Percentiles rank a stretch among this genome's conserved stretches.
These are phyloP conservation scores for Paspalum vaginatum DNA, from an alignment of 176 grass and related monocot genomes.

Conservation along the genomic window DNA sequence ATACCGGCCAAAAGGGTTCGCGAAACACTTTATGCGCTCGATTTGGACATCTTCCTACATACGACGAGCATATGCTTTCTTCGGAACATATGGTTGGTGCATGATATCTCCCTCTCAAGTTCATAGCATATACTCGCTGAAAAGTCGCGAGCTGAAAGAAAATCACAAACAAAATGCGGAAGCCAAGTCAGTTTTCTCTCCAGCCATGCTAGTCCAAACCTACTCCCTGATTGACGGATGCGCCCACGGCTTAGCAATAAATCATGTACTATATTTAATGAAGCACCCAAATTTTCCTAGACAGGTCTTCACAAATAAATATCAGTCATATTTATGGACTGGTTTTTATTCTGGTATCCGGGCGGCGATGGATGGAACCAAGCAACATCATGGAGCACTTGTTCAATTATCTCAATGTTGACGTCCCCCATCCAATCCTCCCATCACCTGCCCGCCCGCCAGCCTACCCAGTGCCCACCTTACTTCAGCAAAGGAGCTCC, in stretches of 20 bases:
- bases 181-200: background rate
- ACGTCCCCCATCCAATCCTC: conserved; percentile 2
- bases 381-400: conserved; percentile 43
- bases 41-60: background rate
- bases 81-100: background rate
- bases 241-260: conserved; percentile 28
- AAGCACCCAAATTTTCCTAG: conserved; percentile 14
- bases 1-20: conserved; percentile 11
- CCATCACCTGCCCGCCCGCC: conserved; percentile 37
- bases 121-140: background rate
- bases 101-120: background rate
- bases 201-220: background rate
- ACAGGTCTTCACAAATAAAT: background rate
- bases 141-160: background rate
- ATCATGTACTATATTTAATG: conserved; percentile 41
- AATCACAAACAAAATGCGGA: conserved; percentile 21
- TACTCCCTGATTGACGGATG: background rate
- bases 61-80: background rate
- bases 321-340: background rate
- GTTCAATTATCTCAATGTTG: conserved; percentile 32
- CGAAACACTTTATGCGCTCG: background rate
- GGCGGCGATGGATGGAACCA: conserved; percentile 10
- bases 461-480: conserved; percentile 29
- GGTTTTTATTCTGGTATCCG: conserved; percentile 35
- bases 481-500: conserved; percentile 22